phyloP scores from a whole-genome alignment of 2,329 filamentous ascomycete species.

The Fusarium humuli region DNA sequence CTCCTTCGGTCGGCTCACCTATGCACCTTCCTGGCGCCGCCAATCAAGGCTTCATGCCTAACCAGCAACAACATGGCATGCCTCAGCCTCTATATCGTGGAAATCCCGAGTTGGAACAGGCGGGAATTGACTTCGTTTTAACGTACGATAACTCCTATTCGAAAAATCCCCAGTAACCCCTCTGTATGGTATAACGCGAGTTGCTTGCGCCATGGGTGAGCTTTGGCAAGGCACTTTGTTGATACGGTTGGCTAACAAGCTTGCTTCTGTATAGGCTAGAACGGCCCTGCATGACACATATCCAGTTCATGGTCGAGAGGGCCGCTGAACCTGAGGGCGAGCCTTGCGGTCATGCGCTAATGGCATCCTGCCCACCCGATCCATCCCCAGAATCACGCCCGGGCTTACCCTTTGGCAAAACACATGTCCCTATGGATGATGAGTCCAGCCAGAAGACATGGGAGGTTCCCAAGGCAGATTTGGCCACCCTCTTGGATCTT shows the following conservation, averaged over 20 bases:
- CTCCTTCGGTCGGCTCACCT: constrained; percentile 54
- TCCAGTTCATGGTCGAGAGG: constrained; percentile 79
- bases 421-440: constrained; percentile 52
- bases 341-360: constrained; percentile 88
- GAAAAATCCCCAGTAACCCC: constrained; percentile 73
- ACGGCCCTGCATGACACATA: constrained; percentile 91
- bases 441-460: constrained; percentile 76
- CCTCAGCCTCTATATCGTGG: constrained; percentile 47
- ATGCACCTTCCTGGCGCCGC: constrained; percentile 31
- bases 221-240: constrained; percentile 30
- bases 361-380: constrained; percentile 89
- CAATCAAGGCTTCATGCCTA: constrained; percentile 46
- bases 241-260: constrained; percentile 58
- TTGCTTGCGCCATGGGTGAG: constrained; percentile 36
- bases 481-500: constrained; percentile 85
- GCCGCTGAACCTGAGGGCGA: constrained; percentile 70
- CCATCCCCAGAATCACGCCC: constrained; percentile 62
- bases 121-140: constrained; percentile 90
- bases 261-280: constrained; percentile 75
- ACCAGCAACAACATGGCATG: constrained; percentile 49
- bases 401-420: constrained; percentile 65
- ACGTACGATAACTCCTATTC: constrained; percentile 78
- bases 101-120: constrained; percentile 79
- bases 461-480: constrained; percentile 79
- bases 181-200: constrained; percentile 58